phyloP scores from a whole-genome alignment of 768 basidiomycete species.

The Boletus tomentosulus region DNA sequence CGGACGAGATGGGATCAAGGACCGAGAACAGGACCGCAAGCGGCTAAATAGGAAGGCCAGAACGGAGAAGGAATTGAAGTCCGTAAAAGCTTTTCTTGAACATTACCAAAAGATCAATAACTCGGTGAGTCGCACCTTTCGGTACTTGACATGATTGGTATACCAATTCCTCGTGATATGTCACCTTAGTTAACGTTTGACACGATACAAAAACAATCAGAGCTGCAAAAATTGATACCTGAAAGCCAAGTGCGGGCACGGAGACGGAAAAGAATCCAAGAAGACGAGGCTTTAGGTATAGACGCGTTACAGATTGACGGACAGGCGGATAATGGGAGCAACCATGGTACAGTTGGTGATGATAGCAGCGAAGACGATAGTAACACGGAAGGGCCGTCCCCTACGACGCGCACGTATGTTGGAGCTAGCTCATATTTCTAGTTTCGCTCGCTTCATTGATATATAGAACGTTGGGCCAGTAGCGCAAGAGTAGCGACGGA shows the following conservation, averaged over 20 bases:
- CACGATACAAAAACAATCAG: slow-evolving; percentile 67
- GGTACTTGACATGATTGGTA: neutral
- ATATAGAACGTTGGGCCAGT: neutral
- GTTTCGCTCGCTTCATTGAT: neutral
- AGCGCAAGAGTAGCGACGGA: neutral
- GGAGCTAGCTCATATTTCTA: slow-evolving; percentile 47
- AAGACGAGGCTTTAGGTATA: slow-evolving; percentile 8
- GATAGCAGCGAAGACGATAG: slow-evolving; percentile 25
- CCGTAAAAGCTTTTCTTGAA: slow-evolving; percentile 62
- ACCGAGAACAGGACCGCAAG: slow-evolving; percentile 48
- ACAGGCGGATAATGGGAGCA: neutral
- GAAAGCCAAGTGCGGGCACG: slow-evolving; percentile 43
- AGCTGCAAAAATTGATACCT: slow-evolving; percentile 77
- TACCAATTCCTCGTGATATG: neutral
- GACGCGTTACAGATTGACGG: slow-evolving; percentile 5
- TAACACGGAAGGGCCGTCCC: slow-evolving; percentile 1
- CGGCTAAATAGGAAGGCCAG: slow-evolving; percentile 45
- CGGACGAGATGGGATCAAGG: slow-evolving; percentile 43
- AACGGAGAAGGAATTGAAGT: slow-evolving; percentile 62
- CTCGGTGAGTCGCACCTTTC: slow-evolving; percentile 52
- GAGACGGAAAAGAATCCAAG: neutral
- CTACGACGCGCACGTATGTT: slow-evolving; percentile 28
- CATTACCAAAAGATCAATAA: slow-evolving; percentile 89
- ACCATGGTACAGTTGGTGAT: neutral
- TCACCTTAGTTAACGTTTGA: slow-evolving; percentile 75